phyloP scores from a whole-genome alignment of 2,329 filamentous ascomycete species.

The Botrytis sinoallii region DNA sequence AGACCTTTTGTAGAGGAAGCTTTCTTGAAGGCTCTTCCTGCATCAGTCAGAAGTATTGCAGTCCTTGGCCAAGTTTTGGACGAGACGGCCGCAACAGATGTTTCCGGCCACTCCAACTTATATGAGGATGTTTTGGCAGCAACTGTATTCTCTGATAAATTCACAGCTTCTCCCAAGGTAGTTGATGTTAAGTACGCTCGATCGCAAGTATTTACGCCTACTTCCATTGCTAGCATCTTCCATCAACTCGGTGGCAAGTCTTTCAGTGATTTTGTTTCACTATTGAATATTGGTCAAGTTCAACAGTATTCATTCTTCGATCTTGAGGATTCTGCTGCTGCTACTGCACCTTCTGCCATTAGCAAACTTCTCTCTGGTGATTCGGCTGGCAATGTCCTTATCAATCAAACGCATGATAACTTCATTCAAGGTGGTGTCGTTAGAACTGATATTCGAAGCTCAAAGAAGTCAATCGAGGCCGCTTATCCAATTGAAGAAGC shows the following conservation, averaged over 20 bases:
- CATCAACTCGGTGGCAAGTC: conserved; percentile 49
- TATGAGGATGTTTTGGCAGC: conserved; percentile 90
- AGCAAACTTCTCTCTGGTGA: conserved; percentile 66
- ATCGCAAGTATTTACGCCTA: conserved; percentile 54
- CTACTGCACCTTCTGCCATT: conserved; percentile 60
- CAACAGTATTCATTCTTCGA: conserved; percentile 96
- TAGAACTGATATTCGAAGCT: conserved; percentile 81
- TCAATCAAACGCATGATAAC: conserved; percentile 63
- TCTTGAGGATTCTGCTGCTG: conserved; percentile 68
- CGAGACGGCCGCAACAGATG: conserved; percentile 68
- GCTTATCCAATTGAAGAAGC: conserved; percentile 78
- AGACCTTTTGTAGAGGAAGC: conserved; percentile 93
- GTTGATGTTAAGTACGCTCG: conserved; percentile 89
- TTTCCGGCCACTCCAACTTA: conserved; percentile 75
- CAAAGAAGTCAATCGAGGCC: conserved; percentile 78
- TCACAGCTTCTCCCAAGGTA: conserved; percentile 60
- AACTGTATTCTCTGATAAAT: conserved; percentile 72
- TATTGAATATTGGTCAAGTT: conserved; percentile 57
- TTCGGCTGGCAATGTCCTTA: conserved; percentile 59
- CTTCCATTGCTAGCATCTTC: conserved; percentile 51
- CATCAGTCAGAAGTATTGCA: conserved; percentile 70
- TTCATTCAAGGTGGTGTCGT: conserved; percentile 72
- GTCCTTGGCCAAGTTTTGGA: conserved; percentile 87
- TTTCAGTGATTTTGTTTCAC: conserved; percentile 30
- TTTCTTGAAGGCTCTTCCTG: conserved; percentile 78